These are phyloP conservation scores for Phylloporus rhodoxanthus DNA, from an alignment of 768 basidiomycete species.

Conservation along the genomic window DNA sequence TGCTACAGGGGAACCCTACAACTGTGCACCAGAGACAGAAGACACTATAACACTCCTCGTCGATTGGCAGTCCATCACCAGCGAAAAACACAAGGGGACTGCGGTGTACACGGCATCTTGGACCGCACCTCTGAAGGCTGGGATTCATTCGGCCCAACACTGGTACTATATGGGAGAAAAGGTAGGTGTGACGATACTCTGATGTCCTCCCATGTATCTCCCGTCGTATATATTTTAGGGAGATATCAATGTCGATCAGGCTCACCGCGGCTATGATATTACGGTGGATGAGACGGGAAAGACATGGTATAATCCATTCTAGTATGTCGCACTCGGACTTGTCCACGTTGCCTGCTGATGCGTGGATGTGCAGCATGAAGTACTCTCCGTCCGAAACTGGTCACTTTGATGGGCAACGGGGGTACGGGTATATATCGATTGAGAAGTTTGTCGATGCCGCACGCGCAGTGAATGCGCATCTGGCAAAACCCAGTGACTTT, in stretches of 20 bases:
- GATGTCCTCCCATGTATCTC: neutral
- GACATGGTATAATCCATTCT: conserved; percentile 85
- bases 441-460: conserved; percentile 89
- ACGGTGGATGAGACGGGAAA: conserved; percentile 83
- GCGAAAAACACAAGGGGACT: conserved; percentile 72
- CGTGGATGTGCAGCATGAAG: conserved; percentile 62
- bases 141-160: conserved; percentile 86
- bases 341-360: conserved; percentile 4
- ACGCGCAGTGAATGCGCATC: conserved; percentile 68
- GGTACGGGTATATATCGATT: conserved; percentile 88
- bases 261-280: conserved; percentile 88
- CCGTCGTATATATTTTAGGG: conserved; percentile 47
- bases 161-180: conserved; percentile 97
- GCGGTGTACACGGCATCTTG: conserved; percentile 92
- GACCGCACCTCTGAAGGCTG: conserved; percentile 87
- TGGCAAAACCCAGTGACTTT: conserved; percentile 61
- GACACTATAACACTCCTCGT: conserved; percentile 94
- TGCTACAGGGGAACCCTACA: conserved; percentile 83
- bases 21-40: conserved; percentile 81
- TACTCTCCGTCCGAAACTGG: conserved; percentile 89
- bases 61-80: conserved; percentile 83
- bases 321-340: conserved; percentile 46
- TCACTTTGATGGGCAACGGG: conserved; percentile 90
- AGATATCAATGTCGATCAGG: conserved; percentile 89
- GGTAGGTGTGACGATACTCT: conserved; percentile 33